A percentile compares a stretch with the other conserved stretches of the same genome.
These are phyloP conservation scores for Sclerotiophoma versabilis DNA, from an alignment of 2,329 filamentous ascomycete species.

Conservation along the genomic window DNA sequence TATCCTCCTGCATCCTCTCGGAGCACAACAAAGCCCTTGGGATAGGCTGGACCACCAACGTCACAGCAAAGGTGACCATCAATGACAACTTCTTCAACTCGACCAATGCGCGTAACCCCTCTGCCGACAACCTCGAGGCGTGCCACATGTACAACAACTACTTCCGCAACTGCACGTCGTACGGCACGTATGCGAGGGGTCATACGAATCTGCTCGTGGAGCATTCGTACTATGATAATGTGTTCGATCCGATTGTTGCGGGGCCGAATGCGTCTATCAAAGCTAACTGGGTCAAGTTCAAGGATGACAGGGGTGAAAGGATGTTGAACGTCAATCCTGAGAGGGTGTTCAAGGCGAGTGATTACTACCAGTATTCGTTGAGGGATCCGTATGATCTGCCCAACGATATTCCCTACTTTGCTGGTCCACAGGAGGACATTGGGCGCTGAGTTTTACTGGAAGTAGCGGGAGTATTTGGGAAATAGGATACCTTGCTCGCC, in stretches of 20 bases:
- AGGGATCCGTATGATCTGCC: conserved; percentile 18
- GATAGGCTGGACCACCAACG: conserved; percentile 16
- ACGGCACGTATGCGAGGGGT: conserved; percentile 15
- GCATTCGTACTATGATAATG: conserved; percentile 15
- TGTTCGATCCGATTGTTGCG: conserved; percentile 15
- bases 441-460: neutral
- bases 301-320: neutral
- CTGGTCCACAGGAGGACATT: conserved; percentile 15
- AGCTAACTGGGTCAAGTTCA: conserved; percentile 18
- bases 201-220: conserved; percentile 12
- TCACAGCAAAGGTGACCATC: conserved; percentile 12
- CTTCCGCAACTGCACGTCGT: conserved; percentile 16
- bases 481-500: neutral
- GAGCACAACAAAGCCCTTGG: conserved; percentile 21
- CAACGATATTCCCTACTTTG: conserved; percentile 19
- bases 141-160: conserved; percentile 22
- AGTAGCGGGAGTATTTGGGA: neutral
- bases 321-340: conserved; percentile 10
- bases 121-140: conserved; percentile 14
- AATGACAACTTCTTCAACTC: conserved; percentile 20
- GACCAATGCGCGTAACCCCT: conserved; percentile 18
- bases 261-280: conserved; percentile 14
- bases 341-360: conserved; percentile 12
- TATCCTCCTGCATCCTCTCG: conserved; percentile 10
- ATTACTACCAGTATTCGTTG: conserved; percentile 11